Conservation (phyloP, 202 grass and related monocot species). For the Eragrostis tef region DNA sequence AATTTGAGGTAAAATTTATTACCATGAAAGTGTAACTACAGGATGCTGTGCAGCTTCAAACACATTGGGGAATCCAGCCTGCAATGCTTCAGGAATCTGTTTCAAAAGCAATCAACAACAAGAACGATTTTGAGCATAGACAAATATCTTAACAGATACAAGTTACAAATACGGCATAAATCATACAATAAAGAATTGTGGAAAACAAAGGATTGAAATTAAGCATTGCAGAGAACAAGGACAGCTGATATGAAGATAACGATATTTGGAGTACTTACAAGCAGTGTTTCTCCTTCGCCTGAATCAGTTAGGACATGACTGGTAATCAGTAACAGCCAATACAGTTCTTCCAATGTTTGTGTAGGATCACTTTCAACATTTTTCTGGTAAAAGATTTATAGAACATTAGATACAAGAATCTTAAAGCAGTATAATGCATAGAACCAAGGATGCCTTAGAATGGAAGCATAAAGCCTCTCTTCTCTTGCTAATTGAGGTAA, state of each 20-base stretch:
- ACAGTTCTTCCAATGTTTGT: constrained; percentile 85
- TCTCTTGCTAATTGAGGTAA: constrained; percentile 22
- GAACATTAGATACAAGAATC: constrained; percentile 32
- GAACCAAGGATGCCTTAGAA: constrained; percentile 35
- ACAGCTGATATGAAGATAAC: constrained; percentile 40
- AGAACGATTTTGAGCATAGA: constrained; percentile 31
- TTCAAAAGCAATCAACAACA: constrained; percentile 29
- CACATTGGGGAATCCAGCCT: constrained; percentile 70
- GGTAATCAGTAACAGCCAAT: constrained; percentile 93
- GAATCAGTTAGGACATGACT: constrained; percentile 98
- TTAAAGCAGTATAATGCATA: constrained; percentile 28
- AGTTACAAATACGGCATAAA: constrained; percentile 30
- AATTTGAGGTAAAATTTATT: constrained; percentile 36
- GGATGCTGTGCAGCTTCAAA: constrained; percentile 79
- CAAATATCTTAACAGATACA: constrained; percentile 34
- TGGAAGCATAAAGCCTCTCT: constrained; percentile 5
- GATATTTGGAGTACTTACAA: constrained; percentile 64
- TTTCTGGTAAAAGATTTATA: constrained; percentile 60
- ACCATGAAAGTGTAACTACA: constrained; percentile 90
- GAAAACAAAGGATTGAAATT: constrained; percentile 23
- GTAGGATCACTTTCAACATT: constrained; percentile 74
- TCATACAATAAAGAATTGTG: constrained; percentile 30
- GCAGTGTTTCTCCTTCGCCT: constrained; percentile 92
- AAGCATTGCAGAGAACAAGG: constrained; percentile 32
- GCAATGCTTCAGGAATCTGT: constrained; percentile 94